Evolutionary conservation across 371 early-diverging fungal genomes (phyloP).

Genomic region (Mucor velutinosus): DNA sequence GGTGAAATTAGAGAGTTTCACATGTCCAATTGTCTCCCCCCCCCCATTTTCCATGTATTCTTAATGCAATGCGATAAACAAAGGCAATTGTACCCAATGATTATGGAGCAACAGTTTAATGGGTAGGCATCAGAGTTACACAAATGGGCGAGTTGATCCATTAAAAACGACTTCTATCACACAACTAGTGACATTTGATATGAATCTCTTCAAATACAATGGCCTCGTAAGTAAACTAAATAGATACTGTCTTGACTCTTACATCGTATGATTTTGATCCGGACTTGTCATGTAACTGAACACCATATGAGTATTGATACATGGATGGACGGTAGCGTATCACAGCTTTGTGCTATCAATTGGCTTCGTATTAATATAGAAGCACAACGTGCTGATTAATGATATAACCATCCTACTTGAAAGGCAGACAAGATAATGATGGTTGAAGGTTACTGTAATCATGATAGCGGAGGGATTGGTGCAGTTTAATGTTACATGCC

Average conservation of each 20-base stretch:
- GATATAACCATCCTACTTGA: background rate
- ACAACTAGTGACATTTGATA: background rate
- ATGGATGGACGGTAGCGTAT: background rate
- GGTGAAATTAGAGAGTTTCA: background rate
- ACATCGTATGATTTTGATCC: background rate
- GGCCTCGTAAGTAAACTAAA: background rate
- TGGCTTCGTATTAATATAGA: background rate
- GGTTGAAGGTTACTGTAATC: background rate
- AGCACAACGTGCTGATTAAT: too few species aligned
- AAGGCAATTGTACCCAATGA: background rate
- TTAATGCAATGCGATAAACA: background rate
- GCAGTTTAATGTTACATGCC: background rate
- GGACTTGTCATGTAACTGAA: background rate
- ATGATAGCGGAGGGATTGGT: background rate
- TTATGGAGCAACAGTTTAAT: background rate
- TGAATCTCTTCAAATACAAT: background rate
- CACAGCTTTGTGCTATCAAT: background rate
- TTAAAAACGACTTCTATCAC: background rate
- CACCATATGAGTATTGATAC: background rate
- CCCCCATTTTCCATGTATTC: background rate
- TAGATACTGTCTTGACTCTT: background rate
- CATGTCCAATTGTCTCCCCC: background rate
- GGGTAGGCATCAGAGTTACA: background rate
- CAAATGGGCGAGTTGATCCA: background rate
- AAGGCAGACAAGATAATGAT: background rate